Conservation (phyloP, 2,329 filamentous ascomycete species). For the Fusarium siculi region DNA sequence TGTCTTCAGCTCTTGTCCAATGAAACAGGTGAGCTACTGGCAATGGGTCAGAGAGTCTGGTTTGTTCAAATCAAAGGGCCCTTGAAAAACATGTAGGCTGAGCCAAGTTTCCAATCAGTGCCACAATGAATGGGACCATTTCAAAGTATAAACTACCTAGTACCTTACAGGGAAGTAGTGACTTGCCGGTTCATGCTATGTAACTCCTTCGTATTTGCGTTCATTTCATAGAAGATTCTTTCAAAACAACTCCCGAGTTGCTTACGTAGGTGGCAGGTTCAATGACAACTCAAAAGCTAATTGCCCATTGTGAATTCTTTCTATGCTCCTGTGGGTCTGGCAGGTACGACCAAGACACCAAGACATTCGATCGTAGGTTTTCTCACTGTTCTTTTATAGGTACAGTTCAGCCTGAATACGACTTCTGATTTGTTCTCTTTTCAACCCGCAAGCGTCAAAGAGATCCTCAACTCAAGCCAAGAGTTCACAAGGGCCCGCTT, state of each 20-base stretch:
- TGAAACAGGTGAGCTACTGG: not conserved
- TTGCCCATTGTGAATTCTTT: not conserved
- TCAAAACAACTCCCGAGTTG: not conserved
- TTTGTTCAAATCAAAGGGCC: not conserved
- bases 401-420: not conserved
- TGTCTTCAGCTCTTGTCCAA: constrained; percentile 1
- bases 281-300: not conserved
- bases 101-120: not conserved
- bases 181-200: not conserved
- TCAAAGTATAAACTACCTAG: not conserved
- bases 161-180: not conserved
- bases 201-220: not conserved
- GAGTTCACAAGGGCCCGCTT: not conserved
- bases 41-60: not conserved
- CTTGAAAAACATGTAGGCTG: not conserved
- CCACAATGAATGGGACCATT: not conserved
- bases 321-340: not conserved
- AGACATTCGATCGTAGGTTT: not conserved
- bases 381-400: not conserved
- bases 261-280: not conserved
- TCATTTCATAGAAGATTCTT: not conserved
- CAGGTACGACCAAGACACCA: not conserved
- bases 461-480: not conserved
- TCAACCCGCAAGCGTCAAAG: constrained; percentile 1
- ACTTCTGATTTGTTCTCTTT: not conserved